phyloP scores from a whole-genome alignment of 2,329 filamentous ascomycete species.

The Paraphoma chrysanthemicola region DNA sequence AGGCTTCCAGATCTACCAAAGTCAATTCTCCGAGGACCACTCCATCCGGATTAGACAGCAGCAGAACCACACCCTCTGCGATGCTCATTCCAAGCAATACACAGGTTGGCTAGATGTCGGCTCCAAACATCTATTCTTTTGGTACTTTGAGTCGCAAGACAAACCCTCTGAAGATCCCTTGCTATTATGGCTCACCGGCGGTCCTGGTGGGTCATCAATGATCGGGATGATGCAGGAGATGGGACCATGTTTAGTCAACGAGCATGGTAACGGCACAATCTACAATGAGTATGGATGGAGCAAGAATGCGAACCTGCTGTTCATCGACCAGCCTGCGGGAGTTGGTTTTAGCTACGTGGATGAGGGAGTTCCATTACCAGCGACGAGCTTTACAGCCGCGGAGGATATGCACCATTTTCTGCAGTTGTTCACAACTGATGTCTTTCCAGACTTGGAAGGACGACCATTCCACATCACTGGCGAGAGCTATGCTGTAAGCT shows the following conservation, averaged over 20 bases:
- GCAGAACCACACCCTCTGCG: conserved; percentile 41
- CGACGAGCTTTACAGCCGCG: conserved; percentile 53
- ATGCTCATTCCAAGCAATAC: conserved; percentile 44
- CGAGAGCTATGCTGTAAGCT: conserved; percentile 56
- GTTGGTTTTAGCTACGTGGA: conserved; percentile 51
- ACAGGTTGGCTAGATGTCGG: conserved; percentile 49
- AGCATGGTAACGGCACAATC: conserved; percentile 45
- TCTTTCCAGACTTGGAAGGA: conserved; percentile 52
- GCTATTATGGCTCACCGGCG: conserved; percentile 53
- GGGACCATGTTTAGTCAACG: conserved; percentile 49
- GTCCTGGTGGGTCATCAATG: conserved; percentile 47
- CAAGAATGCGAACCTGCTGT: conserved; percentile 46
- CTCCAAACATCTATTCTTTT: conserved; percentile 55
- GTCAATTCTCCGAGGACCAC: conserved; percentile 39
- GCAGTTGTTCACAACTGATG: conserved; percentile 55
- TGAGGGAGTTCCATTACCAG: conserved; percentile 42
- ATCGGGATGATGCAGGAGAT: conserved; percentile 47
- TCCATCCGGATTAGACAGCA: conserved; percentile 44
- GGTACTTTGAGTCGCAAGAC: conserved; percentile 53
- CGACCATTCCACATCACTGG: conserved; percentile 57
- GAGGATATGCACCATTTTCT: conserved; percentile 59
- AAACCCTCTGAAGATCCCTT: conserved; percentile 46
- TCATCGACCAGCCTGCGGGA: conserved; percentile 48
- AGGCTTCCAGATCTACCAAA: conserved; percentile 40
- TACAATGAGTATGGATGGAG: conserved; percentile 51